phyloP scores from a whole-genome alignment of 2,329 filamentous ascomycete species.

The Cladobotryum protrusum region DNA sequence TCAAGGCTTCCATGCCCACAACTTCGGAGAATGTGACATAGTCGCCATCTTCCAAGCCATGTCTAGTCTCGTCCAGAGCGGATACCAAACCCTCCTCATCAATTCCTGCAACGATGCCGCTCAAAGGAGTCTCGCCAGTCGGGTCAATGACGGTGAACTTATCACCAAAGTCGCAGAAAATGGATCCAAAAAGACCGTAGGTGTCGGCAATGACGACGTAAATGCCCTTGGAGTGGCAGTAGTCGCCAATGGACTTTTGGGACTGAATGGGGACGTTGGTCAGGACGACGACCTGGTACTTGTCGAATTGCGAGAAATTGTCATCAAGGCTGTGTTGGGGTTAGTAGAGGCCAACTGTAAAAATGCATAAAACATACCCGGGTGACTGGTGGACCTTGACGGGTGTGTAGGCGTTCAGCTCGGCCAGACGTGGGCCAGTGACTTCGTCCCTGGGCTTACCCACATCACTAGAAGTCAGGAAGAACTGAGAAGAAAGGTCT shows the following conservation, averaged over 20 bases:
- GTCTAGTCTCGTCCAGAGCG: constrained; percentile 86
- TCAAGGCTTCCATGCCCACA: constrained; percentile 84
- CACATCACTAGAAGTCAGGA: constrained; percentile 80
- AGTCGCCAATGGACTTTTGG: constrained; percentile 81
- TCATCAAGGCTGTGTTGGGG: constrained; percentile 55
- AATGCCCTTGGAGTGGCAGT: constrained; percentile 90
- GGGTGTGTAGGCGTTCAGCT: constrained; percentile 94
- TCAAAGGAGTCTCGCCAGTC: constrained; percentile 81
- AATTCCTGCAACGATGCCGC: constrained; percentile 84
- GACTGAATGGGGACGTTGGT: constrained; percentile 76
- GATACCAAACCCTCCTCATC: constrained; percentile 87
- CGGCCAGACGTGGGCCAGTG: constrained; percentile 82
- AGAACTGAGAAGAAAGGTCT: constrained; percentile 96
- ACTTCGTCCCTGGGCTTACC: constrained; percentile 85
- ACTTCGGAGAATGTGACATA: constrained; percentile 93
- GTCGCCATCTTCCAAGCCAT: constrained; percentile 93
- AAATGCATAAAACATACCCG: constrained; percentile 32
- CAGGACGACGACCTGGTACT: constrained; percentile 87
- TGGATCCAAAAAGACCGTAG: constrained; percentile 87
- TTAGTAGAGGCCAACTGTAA: constrained; percentile 15
- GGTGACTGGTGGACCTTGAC: constrained; percentile 66
- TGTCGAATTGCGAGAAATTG: constrained; percentile 75
- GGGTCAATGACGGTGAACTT: constrained; percentile 87
- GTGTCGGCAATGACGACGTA: constrained; percentile 84
- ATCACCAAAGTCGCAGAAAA: constrained; percentile 96